Conservation (phyloP, 2,329 filamentous ascomycete genomes). For the Fusarium buharicum region DNA sequence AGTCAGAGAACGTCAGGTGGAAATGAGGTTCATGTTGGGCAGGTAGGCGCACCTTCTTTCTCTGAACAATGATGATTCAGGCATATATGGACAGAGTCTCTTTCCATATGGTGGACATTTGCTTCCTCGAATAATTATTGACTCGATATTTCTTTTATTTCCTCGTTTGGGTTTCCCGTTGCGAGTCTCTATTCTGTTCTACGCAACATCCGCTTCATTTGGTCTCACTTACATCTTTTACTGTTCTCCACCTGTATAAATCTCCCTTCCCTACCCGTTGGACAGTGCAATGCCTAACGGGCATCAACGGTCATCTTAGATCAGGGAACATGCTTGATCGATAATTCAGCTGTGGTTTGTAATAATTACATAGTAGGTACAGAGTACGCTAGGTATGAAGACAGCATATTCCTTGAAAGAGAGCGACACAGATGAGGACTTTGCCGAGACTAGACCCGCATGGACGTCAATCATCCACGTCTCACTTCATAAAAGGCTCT, state of each 20-base stretch:
- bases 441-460: conserved; percentile 20
- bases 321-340: conserved; percentile 14
- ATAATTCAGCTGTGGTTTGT: conserved; percentile 8
- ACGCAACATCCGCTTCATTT: conserved; percentile 13
- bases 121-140: conserved; percentile 1
- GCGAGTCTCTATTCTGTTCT: conserved; percentile 24
- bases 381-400: neutral
- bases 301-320: conserved; percentile 17
- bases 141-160: conserved; percentile 10
- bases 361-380: conserved; percentile 13
- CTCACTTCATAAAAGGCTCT: neutral
- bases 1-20: conserved; percentile 27
- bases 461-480: conserved; percentile 8
- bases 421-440: conserved; percentile 13
- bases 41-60: conserved; percentile 19
- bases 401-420: neutral
- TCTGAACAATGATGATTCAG: conserved; percentile 3
- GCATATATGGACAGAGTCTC: conserved; percentile 9
- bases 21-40: conserved; percentile 29
- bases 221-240: conserved; percentile 13
- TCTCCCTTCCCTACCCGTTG: neutral
- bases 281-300: conserved; percentile 24
- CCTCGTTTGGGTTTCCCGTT: conserved; percentile 18
- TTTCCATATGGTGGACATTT: neutral
- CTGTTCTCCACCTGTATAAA: conserved; percentile 4